These are phyloP conservation scores for Biscogniauxia marginata DNA, from an alignment of 2,329 filamentous ascomycete species.

Conservation along the genomic window DNA sequence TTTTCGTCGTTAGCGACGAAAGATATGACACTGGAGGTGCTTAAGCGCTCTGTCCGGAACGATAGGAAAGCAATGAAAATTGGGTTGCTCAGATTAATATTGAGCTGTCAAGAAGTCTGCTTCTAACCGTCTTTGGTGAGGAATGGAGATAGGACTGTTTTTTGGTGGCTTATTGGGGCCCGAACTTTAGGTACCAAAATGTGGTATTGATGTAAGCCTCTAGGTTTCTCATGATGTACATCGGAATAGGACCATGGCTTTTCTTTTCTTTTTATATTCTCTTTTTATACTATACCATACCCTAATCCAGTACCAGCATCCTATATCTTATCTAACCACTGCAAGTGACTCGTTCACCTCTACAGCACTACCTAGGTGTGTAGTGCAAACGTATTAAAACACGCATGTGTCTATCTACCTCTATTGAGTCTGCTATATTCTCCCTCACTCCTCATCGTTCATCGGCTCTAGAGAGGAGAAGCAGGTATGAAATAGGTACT, in stretches of 20 bases:
- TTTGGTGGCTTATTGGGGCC: not conserved
- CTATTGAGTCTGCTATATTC: too few relatives aligned
- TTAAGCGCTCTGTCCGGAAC: slow-evolving; percentile 9
- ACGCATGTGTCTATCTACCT: too few relatives aligned
- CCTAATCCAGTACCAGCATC: not conserved
- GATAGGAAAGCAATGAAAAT: slow-evolving; percentile 17
- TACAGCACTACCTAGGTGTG: too few relatives aligned
- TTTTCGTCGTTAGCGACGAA: slow-evolving; percentile 11
- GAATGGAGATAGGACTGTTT: slow-evolving; percentile 1
- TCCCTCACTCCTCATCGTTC: too few relatives aligned
- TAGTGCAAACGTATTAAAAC: too few relatives aligned
- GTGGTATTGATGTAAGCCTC: not conserved
- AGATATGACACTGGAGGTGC: slow-evolving; percentile 6
- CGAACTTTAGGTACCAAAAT: not conserved
- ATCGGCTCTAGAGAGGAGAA: too few relatives aligned
- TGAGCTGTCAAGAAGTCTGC: not conserved
- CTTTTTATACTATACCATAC: not conserved
- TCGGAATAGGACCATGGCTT: not conserved
- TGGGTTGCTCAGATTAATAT: slow-evolving; percentile 1
- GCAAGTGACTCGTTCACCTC: too few relatives aligned
- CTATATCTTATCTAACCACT: not conserved
- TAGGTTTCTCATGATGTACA: not conserved
- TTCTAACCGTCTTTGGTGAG: not conserved
- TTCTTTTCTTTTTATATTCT: not conserved
- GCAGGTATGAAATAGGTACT: too few relatives aligned